Conservation (phyloP, 108 stramenopile genomes). For the Nitzschia sp. region DNA sequence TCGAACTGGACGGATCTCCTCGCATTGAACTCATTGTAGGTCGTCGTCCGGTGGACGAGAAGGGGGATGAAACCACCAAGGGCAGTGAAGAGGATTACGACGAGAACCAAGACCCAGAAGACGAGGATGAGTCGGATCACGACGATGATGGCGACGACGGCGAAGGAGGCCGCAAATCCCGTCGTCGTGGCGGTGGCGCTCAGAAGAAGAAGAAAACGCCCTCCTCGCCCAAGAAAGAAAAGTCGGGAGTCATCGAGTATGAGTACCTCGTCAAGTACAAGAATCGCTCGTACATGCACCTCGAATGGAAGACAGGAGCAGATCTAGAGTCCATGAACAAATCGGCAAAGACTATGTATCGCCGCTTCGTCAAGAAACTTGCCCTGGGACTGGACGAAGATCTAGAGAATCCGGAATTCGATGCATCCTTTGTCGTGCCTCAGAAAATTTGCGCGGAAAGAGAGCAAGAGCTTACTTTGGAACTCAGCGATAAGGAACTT, state of each 20-base stretch:
- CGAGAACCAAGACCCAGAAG: slow-evolving; percentile 20
- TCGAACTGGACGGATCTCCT: slow-evolving; percentile 90
- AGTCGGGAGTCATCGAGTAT: slow-evolving; percentile 67
- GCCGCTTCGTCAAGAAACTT: slow-evolving; percentile 87
- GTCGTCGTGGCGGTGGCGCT: slow-evolving; percentile 16
- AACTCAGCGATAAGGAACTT: slow-evolving; percentile 79
- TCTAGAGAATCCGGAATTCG: slow-evolving; percentile 85
- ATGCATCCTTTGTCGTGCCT: slow-evolving; percentile 72
- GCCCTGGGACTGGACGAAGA: slow-evolving; percentile 72
- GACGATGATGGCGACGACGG: slow-evolving; percentile 40
- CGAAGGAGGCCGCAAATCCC: slow-evolving; percentile 23
- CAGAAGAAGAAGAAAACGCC: slow-evolving; percentile 21
- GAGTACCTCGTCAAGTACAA: slow-evolving; percentile 97
- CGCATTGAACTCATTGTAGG: slow-evolving; percentile 92
- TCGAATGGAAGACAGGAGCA: slow-evolving; percentile 83
- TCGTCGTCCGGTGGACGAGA: slow-evolving; percentile 78
- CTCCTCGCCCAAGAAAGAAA: slow-evolving; percentile 24
- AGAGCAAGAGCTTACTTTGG: slow-evolving; percentile 82
- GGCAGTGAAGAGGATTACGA: slow-evolving; percentile 38
- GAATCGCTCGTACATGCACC: slow-evolving; percentile 90
- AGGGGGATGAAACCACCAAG: slow-evolving; percentile 31
- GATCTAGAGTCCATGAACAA: slow-evolving; percentile 89
- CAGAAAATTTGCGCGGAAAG: slow-evolving; percentile 88
- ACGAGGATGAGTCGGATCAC: slow-evolving; percentile 35
- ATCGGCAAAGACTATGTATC: slow-evolving; percentile 82